These are phyloP conservation scores for Aspergillus ostianus DNA, from an alignment of 495 filamentous ascomycete species.

Conservation along the genomic window DNA sequence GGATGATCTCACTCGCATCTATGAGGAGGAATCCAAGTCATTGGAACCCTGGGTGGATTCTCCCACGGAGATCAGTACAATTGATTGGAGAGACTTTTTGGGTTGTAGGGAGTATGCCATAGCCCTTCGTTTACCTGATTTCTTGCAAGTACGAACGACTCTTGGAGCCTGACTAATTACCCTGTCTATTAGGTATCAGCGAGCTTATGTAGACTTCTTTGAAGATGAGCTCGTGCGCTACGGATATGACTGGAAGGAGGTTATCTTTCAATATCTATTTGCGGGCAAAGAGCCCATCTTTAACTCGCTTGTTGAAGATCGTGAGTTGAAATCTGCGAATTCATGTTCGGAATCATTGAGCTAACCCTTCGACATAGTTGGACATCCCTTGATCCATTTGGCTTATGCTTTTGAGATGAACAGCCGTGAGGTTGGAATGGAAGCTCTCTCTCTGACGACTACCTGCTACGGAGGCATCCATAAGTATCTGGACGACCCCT, in stretches of 20 bases:
- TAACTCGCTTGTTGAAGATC: constrained; percentile 69
- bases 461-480: constrained; percentile 74
- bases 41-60: constrained; percentile 84
- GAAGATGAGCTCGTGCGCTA: constrained; percentile 78
- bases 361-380: constrained; percentile 52
- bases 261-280: constrained; percentile 74
- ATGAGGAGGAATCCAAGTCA: constrained; percentile 67
- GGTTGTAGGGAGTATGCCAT: constrained; percentile 59
- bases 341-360: not conserved
- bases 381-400: constrained; percentile 84
- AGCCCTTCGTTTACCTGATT: not conserved
- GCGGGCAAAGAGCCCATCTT: constrained; percentile 73
- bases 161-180: constrained; percentile 4
- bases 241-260: constrained; percentile 79
- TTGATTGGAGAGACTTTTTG: constrained; percentile 84
- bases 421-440: constrained; percentile 77
- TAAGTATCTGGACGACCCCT: constrained; percentile 72
- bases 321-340: constrained; percentile 50
- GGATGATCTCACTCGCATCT: constrained; percentile 71
- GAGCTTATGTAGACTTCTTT: constrained; percentile 89
- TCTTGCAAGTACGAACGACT: not conserved
- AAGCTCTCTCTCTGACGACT: constrained; percentile 69
- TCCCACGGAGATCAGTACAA: constrained; percentile 73
- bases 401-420: constrained; percentile 84
- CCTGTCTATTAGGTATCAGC: constrained; percentile 62